Percentiles rank a stretch among this genome's conserved stretches.
Conservation (phyloP, 208 protist genomes). For the Balamuthia mandrillaris region DNA sequence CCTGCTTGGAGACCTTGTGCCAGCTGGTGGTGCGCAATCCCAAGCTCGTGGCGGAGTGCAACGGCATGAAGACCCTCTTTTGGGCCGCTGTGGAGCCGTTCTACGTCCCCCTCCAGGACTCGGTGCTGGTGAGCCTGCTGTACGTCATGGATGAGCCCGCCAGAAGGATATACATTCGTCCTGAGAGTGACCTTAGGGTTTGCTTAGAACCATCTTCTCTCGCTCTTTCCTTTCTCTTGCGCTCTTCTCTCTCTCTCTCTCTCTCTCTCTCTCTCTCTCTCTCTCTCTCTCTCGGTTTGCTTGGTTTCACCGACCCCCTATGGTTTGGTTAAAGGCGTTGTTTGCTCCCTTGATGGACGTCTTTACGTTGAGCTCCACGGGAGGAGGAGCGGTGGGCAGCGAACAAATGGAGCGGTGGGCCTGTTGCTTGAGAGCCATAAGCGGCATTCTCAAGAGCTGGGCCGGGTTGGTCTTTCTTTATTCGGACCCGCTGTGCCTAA, state of each 20-base stretch:
- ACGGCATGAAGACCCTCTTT: not conserved
- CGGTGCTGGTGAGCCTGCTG: constrained; percentile 10
- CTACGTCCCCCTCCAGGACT: not conserved
- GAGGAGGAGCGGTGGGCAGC: too few relatives aligned
- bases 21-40: constrained; percentile 24
- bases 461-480: constrained; percentile 41
- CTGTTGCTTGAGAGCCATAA: constrained; percentile 36
- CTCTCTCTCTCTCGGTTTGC: too few relatives aligned
- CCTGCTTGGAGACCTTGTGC: too few relatives aligned
- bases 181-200: not conserved
- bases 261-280: too few relatives aligned
- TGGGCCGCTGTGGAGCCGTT: not conserved
- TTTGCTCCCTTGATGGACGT: constrained; percentile 1
- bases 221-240: too few relatives aligned
- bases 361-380: too few relatives aligned
- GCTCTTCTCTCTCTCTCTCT: too few relatives aligned
- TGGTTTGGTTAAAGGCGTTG: too few relatives aligned
- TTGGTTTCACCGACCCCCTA: too few relatives aligned
- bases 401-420: too few relatives aligned
- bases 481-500: constrained; percentile 40
- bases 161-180: constrained; percentile 9
- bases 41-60: not conserved
- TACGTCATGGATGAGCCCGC: not conserved
- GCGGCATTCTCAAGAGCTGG: constrained; percentile 49
- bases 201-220: too few relatives aligned